Evolutionary conservation across 495 filamentous ascomycete genomes (phyloP).

Genomic region (Letharia lupina): DNA sequence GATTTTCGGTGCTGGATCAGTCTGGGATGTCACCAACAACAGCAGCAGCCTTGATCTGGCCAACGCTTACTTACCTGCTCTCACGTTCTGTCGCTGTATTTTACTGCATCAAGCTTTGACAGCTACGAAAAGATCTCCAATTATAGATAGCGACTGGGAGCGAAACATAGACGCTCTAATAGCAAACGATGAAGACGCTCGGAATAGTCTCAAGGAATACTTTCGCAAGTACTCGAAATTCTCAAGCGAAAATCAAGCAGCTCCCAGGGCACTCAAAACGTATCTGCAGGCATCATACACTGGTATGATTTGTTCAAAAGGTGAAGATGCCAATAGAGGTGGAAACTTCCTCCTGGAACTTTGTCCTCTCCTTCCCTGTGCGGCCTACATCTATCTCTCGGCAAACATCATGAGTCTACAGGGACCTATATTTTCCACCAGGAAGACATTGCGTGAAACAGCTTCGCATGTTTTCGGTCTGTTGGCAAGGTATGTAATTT

Average conservation of each 20-base stretch:
- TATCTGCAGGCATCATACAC: constrained; percentile 49
- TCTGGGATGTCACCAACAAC: constrained; percentile 21
- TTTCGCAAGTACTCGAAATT: constrained; percentile 32
- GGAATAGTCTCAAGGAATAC: constrained; percentile 48
- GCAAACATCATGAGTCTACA: constrained; percentile 42
- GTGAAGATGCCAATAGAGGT: constrained; percentile 44
- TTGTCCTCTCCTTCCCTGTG: constrained; percentile 51
- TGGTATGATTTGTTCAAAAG: constrained; percentile 46
- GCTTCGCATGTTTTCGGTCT: constrained; percentile 71
- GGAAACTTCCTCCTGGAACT: constrained; percentile 58
- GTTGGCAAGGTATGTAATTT: constrained; percentile 43
- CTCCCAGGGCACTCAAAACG: constrained; percentile 23
- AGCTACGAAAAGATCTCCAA: constrained; percentile 39
- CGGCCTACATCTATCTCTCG: constrained; percentile 43
- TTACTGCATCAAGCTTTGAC: constrained; percentile 63
- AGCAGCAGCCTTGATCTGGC: constrained; percentile 34
- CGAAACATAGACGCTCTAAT: constrained; percentile 62
- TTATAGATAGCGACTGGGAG: constrained; percentile 78
- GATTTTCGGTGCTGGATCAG: constrained; percentile 23
- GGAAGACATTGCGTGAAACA: constrained; percentile 50
- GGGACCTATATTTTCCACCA: constrained; percentile 58
- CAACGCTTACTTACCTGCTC: constrained; percentile 52
- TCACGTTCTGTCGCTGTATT: constrained; percentile 65
- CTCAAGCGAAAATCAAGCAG: constrained; percentile 11
- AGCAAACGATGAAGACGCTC: constrained; percentile 52